phyloP scores from a whole-genome alignment of 1,284 basidiomycete genomes.

The Ustilago sp. region DNA sequence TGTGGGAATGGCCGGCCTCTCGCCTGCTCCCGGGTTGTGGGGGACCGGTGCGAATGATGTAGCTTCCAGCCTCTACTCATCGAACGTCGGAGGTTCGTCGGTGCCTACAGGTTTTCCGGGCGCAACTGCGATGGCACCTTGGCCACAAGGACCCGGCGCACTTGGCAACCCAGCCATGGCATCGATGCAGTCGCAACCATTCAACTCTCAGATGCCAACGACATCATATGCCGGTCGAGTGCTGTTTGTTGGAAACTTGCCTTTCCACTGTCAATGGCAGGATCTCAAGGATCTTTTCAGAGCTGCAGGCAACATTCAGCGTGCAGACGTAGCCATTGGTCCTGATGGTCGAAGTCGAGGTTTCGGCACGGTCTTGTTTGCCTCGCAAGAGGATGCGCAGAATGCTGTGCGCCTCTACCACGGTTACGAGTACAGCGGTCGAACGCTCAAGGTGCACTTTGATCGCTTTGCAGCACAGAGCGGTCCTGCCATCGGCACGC shows the following conservation, averaged over 20 bases:
- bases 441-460: constrained; percentile 84
- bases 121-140: constrained; percentile 47
- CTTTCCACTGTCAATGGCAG: constrained; percentile 69
- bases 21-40: constrained; percentile 17
- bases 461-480: constrained; percentile 72
- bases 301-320: constrained; percentile 78
- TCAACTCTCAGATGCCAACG: constrained; percentile 41
- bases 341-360: constrained; percentile 92
- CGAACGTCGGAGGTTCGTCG: constrained; percentile 37
- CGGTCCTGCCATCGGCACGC: constrained; percentile 45
- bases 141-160: constrained; percentile 39
- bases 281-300: constrained; percentile 68
- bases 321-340: constrained; percentile 91
- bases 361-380: constrained; percentile 91
- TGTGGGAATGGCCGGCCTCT: constrained; percentile 9
- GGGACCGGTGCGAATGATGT: constrained; percentile 14
- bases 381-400: constrained; percentile 89
- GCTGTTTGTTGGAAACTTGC: constrained; percentile 67
- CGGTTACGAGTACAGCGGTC: constrained; percentile 84
- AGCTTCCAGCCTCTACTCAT: constrained; percentile 14
- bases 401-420: constrained; percentile 77
- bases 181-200: constrained; percentile 50
- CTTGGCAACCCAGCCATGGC: constrained; percentile 20
- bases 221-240: constrained; percentile 66
- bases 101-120: constrained; percentile 54